Percentiles rank a stretch among this genome's conserved stretches.
Conservation (phyloP, 345 rosid species). For the Tarenaya hassleriana region DNA sequence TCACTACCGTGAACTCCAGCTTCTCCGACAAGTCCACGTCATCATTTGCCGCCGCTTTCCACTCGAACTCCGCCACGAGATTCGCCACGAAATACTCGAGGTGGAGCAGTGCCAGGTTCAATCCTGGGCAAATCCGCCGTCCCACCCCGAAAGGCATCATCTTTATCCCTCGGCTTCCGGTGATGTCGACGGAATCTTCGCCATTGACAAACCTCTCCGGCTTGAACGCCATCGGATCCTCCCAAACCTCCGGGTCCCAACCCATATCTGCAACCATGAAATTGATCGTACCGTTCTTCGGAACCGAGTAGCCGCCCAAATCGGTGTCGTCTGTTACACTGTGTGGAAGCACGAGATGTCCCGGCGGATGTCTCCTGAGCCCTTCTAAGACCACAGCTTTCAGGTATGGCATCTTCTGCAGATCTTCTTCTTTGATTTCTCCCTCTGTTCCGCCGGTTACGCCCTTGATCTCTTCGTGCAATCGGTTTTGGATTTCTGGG, state of each 20-base stretch:
- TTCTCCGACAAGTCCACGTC: slow-evolving; percentile 19
- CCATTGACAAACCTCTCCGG: slow-evolving; percentile 13
- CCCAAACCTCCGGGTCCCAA: slow-evolving; percentile 24
- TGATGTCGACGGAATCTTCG: slow-evolving; percentile 15
- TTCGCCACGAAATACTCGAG: slow-evolving; percentile 20
- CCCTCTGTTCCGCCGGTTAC: slow-evolving; percentile 2
- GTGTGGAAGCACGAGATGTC: slow-evolving; percentile 12
- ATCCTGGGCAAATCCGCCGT: slow-evolving; percentile 14
- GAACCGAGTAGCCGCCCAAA: slow-evolving; percentile 12
- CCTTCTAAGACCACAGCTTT: slow-evolving; percentile 16
- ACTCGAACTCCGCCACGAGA: slow-evolving; percentile 12
- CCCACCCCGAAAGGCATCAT: slow-evolving; percentile 21
- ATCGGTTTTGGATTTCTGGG: slow-evolving; percentile 13
- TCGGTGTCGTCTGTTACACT: slow-evolving; percentile 14
- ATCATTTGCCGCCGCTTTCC: slow-evolving; percentile 5
- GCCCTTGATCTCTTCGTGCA: background rate
- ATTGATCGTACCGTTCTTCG: slow-evolving; percentile 19
- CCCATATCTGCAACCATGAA: slow-evolving; percentile 25
- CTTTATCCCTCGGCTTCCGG: slow-evolving; percentile 19
- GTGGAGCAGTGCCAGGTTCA: slow-evolving; percentile 9
- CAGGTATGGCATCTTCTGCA: slow-evolving; percentile 4
- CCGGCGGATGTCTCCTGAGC: slow-evolving; percentile 17
- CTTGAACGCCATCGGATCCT: slow-evolving; percentile 22
- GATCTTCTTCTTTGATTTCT: slow-evolving; percentile 2
- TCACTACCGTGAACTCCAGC: slow-evolving; percentile 16